Conservation (phyloP, 345 rosid genomes). For the Limnanthes douglasii region DNA sequence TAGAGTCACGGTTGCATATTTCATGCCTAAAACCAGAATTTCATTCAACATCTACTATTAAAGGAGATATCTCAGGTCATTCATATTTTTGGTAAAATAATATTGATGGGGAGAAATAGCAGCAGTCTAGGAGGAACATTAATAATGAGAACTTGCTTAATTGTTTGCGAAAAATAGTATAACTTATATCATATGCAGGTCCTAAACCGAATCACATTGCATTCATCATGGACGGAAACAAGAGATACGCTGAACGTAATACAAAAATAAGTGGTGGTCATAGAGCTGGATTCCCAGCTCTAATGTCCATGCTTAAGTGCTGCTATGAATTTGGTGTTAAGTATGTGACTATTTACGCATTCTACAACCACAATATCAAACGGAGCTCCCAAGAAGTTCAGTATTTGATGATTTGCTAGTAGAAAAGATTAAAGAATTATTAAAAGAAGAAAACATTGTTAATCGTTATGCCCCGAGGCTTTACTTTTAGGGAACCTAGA, state of each 20-base stretch:
- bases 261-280: conserved; percentile 5
- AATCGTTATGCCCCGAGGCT: conserved; percentile 29
- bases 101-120: too few species aligned
- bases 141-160: too few species aligned
- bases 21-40: too few species aligned
- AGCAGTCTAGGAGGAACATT: too few species aligned
- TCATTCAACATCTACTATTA: too few species aligned
- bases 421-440: conserved; percentile 37
- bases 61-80: too few species aligned
- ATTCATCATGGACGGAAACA: conserved; percentile 21
- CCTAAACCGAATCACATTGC: conserved; percentile 17
- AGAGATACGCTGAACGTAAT: conserved; percentile 12
- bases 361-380: conserved; percentile 49
- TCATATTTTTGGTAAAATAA: too few species aligned
- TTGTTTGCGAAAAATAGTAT: too few species aligned
- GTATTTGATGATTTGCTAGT: conserved; percentile 37
- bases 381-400: conserved; percentile 40
- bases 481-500: conserved; percentile 17
- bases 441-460: conserved; percentile 27
- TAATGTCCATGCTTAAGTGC: conserved; percentile 26
- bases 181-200: too few species aligned
- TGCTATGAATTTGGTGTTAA: conserved; percentile 44
- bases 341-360: conserved; percentile 31
- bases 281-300: conserved; percentile 31
- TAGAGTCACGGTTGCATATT: too few species aligned